Evolutionary conservation across 257 asterid species (phyloP), one percentile per base, ranked within the genome.

Genomic region (Solanum stenotomum): DNA sequence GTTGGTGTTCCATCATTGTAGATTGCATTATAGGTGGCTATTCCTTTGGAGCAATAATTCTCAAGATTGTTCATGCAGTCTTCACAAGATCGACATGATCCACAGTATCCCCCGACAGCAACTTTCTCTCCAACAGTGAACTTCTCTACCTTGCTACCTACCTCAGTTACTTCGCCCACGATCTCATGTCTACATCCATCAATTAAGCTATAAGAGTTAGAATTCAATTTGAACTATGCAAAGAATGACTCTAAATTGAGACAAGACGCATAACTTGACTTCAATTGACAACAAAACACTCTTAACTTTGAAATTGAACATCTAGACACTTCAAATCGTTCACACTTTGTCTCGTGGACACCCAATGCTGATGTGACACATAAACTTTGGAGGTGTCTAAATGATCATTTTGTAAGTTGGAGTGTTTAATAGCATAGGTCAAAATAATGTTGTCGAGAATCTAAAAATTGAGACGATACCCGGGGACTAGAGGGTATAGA

Each of bases 111-210:
- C 13, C 94, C 94, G 0, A 92, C 90, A 23, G 93, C 94, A 3
- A 89, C 94, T 70, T 87, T 87, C 72, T 92, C 92, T n/a, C 94
- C 94, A 23, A 88, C 90, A 56, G 87, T 87, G 78, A 88, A 87
- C 83, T 82, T 91, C 15, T 85, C 34, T 1, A 92, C 94, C 86
- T 91, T 89, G 88, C 86, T 83, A 15, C 40, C 78, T 0, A 71
- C n/a, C 42, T 71, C 78, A 31, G 25, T 31, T 71, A 31, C 78
- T 71, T 86, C 77, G 1, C 94, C 93, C 1, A 88, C 88, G 9
- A 91, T 67, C 84, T 71, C 38, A 71, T 71, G 77, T 79, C 94
- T 92, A 90, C 85, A 42, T 33, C 25, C n/a, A 82, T 46, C 65
- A 46, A 15, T 68, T 23, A 77, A n/a, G 29, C 79, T 27, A 44